Evolutionary conservation across 1,284 basidiomycete species (phyloP), one percentile per base, ranked within the genome.

Genomic region (Athelia psychrophila): DNA sequence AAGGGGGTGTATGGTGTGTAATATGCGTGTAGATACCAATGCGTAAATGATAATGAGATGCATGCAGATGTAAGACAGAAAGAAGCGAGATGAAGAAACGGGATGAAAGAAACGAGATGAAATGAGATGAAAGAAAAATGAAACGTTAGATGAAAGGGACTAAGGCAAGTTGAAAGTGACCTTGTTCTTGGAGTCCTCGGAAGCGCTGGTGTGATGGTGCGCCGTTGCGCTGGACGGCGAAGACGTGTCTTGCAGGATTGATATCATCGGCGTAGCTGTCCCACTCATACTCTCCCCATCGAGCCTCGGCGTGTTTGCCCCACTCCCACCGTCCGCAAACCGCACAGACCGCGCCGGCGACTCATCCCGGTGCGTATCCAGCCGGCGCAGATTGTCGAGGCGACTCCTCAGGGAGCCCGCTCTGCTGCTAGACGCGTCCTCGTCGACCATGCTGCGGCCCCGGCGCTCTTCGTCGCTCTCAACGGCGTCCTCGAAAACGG

Each of bases 281-380:
- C 64, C 63, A 45, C 64, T 64, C 33, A 6, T 35, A 35, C n/a
- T 10, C n/a, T 35, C 33, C 33, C n/a, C 33, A n/a, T 35, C 33
- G n/a, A n/a, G 27, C 6, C 27, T 30, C 27, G 27, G 27, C 27
- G 27, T 30, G 27, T 13, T 13, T 13, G 5, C 27, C 27, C 52
- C 48, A 44, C 50, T 48, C 36, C 51, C 52, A 33, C 71, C 68
- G 49, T 79, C 77, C 36, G 67, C 69, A 55, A 80, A 81, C 45
- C 77, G 65, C 46, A 81, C 72, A 40, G 76, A 79, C 19, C 78
- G 69, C 47, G 78, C 69, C 1, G 79, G 80, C 20, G 78, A 80
- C 44, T 63, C 68, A 24, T 79, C 78, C 40, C 79, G 65, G 19
- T 71, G 70, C 46, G 66, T 58, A 22, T 68, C 63, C 19, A 57